Evolutionary conservation across 2,329 filamentous ascomycete species (phyloP).

Genomic region (Sordariomycetes sp.): DNA sequence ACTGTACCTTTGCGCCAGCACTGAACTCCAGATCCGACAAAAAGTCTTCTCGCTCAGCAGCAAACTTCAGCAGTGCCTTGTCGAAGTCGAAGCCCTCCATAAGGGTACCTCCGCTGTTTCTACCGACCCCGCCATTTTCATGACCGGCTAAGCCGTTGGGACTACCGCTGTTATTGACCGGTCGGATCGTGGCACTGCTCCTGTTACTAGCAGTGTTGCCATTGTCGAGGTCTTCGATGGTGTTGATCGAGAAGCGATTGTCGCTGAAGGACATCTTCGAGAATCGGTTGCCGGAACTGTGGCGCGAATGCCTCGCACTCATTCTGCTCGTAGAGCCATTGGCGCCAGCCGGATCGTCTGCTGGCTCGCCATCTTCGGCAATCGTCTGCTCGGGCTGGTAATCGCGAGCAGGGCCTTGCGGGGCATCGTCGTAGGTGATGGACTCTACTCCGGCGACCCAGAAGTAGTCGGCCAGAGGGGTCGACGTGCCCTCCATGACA

Average conservation of each 20-base stretch:
- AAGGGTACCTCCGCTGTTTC: constrained; percentile 19
- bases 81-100: constrained; percentile 81
- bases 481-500: constrained; percentile 53
- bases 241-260: constrained; percentile 41
- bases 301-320: constrained; percentile 44
- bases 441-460: constrained; percentile 67
- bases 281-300: constrained; percentile 49
- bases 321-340: constrained; percentile 4
- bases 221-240: constrained; percentile 47
- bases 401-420: constrained; percentile 14
- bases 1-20: constrained; percentile 68
- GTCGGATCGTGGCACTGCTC: constrained; percentile 56
- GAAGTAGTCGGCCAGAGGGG: constrained; percentile 65
- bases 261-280: constrained; percentile 41
- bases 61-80: constrained; percentile 85
- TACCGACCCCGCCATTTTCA: neutral
- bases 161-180: constrained; percentile 20
- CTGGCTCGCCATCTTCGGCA: constrained; percentile 51
- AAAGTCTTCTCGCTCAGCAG: constrained; percentile 88
- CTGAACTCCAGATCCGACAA: constrained; percentile 85
- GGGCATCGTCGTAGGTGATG: constrained; percentile 52
- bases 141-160: constrained; percentile 5
- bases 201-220: constrained; percentile 51
- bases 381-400: constrained; percentile 45
- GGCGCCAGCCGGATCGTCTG: constrained; percentile 25